phyloP scores from a whole-genome alignment of 1,284 basidiomycete species.

The Macrocystidia cucumis region DNA sequence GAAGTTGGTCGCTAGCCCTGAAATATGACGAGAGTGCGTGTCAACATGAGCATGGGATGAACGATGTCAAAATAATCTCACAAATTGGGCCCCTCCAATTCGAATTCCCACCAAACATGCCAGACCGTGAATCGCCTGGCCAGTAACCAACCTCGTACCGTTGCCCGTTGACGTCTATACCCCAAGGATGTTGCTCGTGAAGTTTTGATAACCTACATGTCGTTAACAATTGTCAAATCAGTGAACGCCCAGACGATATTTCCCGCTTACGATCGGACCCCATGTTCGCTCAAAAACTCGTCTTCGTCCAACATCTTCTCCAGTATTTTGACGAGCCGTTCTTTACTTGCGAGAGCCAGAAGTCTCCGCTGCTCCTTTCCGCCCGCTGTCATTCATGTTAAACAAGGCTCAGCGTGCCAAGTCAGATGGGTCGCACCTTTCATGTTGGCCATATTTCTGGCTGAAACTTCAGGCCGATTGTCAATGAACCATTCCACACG shows the following conservation, averaged over 20 bases:
- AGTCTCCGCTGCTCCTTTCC: slow-evolving; percentile 86
- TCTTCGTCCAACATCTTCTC: slow-evolving; percentile 96
- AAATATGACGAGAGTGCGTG: slow-evolving; percentile 2
- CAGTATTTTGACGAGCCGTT: slow-evolving; percentile 81
- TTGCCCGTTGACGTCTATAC: slow-evolving; percentile 89
- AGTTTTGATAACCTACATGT: slow-evolving; percentile 67
- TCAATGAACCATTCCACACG: slow-evolving; percentile 98
- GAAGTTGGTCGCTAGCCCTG: slow-evolving; percentile 94
- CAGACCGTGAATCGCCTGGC: slow-evolving; percentile 94
- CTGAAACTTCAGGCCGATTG: slow-evolving; percentile 81
- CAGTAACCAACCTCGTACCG: slow-evolving; percentile 93
- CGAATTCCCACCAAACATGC: slow-evolving; percentile 98
- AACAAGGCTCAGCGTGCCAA: no score
- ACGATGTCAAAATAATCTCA: slow-evolving; percentile 22
- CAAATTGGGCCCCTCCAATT: slow-evolving; percentile 92
- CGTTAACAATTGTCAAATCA: background rate
- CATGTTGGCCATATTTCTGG: slow-evolving; percentile 96
- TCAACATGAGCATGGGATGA: slow-evolving; percentile 3
- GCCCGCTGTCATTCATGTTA: slow-evolving; percentile 33
- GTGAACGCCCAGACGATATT: slow-evolving; percentile 1
- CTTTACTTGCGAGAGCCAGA: slow-evolving; percentile 88
- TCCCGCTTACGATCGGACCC: slow-evolving; percentile 80
- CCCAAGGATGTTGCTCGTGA: slow-evolving; percentile 92
- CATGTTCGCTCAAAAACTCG: slow-evolving; percentile 93
- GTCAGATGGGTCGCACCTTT: slow-evolving; percentile 62